Percentiles rank a stretch among this genome's conserved stretches.
phyloP scores from a whole-genome alignment of 208 protist genomes.

The Leishmania amazonensis region DNA sequence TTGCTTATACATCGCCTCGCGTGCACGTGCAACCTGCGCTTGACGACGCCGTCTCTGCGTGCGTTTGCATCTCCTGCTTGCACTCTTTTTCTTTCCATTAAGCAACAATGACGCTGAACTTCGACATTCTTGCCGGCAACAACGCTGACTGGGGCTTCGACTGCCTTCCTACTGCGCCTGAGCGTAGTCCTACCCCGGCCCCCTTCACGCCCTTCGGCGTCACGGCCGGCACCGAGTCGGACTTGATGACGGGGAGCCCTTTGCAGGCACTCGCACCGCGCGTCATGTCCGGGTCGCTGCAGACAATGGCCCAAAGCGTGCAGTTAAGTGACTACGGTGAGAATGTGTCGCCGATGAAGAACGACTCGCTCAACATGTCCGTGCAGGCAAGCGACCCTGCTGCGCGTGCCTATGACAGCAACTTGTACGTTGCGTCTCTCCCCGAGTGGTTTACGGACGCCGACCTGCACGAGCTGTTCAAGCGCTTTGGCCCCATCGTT shows the following conservation, averaged over 20 bases:
- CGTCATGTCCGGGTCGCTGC: constrained; percentile 10
- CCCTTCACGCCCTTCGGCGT: constrained; percentile 16
- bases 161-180: constrained; percentile 13
- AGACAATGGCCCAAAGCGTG: neutral
- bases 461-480: constrained; percentile 53
- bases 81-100: neutral
- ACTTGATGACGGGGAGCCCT: constrained; percentile 8
- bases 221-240: constrained; percentile 10
- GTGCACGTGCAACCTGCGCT: neutral
- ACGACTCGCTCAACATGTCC: constrained; percentile 20
- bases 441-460: constrained; percentile 59
- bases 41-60: neutral
- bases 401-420: constrained; percentile 42
- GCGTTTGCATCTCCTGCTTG: neutral
- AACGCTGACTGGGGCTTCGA: constrained; percentile 38
- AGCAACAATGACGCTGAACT: constrained; percentile 31
- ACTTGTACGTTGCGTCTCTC: constrained; percentile 74
- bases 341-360: constrained; percentile 34
- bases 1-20: neutral
- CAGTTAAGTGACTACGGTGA: constrained; percentile 14
- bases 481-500: constrained; percentile 64
- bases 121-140: constrained; percentile 30
- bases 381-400: constrained; percentile 24
- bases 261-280: constrained; percentile 3
- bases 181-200: constrained; percentile 6